Conservation (phyloP, 352 stramenopile genomes). For the Phytophthora capsici region DNA sequence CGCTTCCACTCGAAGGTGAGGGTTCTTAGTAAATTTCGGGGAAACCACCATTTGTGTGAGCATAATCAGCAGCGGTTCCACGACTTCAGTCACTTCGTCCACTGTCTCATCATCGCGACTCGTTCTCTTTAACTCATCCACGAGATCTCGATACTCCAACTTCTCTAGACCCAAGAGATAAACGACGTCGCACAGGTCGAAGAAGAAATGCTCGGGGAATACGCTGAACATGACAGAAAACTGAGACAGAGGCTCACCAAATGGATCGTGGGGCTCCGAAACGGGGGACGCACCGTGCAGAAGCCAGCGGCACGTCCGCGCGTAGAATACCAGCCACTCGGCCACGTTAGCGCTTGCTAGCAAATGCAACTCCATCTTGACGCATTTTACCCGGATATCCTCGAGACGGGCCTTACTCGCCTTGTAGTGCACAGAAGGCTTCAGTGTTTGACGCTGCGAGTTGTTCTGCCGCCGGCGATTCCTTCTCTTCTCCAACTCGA, state of each 20-base stretch:
- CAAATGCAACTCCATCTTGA: conserved; percentile 67
- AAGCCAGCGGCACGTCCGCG: conserved; percentile 59
- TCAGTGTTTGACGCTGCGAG: conserved; percentile 31
- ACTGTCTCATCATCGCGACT: conserved; percentile 2
- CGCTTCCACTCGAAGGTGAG: conserved; percentile 71
- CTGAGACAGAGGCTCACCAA: conserved; percentile 45
- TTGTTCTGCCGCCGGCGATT: conserved; percentile 14
- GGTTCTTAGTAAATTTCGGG: conserved; percentile 68
- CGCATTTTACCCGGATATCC: conserved; percentile 52
- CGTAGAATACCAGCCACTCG: conserved; percentile 70
- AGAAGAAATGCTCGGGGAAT: conserved; percentile 80
- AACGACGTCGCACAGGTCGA: conserved; percentile 72
- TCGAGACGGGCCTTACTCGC: conserved; percentile 62
- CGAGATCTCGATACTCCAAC: conserved; percentile 39
- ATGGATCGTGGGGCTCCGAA: conserved; percentile 47
- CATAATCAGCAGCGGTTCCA: conserved; percentile 71
- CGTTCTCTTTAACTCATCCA: conserved; percentile 26
- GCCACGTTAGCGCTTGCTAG: conserved; percentile 57
- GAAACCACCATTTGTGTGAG: conserved; percentile 64
- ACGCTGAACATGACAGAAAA: conserved; percentile 54
- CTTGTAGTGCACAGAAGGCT: conserved; percentile 65
- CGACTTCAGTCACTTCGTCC: conserved; percentile 37
- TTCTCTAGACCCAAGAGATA: conserved; percentile 61
- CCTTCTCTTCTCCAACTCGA: conserved; percentile 43
- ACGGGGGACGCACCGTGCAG: conserved; percentile 33